Base-by-base conservation (phyloP, 306 rosid genomes). In the Cicer bijugum region DNA sequence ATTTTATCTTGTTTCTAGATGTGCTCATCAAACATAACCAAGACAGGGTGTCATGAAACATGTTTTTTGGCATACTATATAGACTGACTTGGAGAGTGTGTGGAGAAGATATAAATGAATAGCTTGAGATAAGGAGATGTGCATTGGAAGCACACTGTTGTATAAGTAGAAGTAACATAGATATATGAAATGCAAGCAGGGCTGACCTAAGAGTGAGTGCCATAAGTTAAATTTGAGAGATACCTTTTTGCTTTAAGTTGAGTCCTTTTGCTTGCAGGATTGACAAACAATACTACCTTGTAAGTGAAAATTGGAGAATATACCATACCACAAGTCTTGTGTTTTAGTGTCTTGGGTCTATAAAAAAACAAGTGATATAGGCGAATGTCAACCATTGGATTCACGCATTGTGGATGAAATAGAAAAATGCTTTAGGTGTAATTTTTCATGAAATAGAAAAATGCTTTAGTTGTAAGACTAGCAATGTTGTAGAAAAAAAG, bases 341-440 rank as follows among this genome's bases (percentile, higher is more conserved):
- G 42, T 8, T 58, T 11, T 6, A 11, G 10, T 11, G 42, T 58
- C 17, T 58, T 33, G 15, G 42, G 40, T 14, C 14, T 12, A 58
- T 58, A 14, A 28, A 20, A 20, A 58, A 28, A 28, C 3, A 58
- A 5, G 42, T 28, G 15, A 28, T 58, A 12, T 1, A 28, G 64
- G 64, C 16, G 6, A 58, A 12, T 58, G 65, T 33, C 65, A 28
- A 10, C 65, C 65, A 58, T 23, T 5, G 42, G 64, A 58, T 58
- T 15, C 42, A 58, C 12, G 10, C 43, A 12, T 28, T 40, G 6
- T 58, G 42, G 43, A 6, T 58, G 42, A 28, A 33, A 58, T 58
- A 6, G 16, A 12, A 35, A 35, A 28, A 55, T 55, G 60, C 37
- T 19, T 17, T 55, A 8, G 63, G 63, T 11, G 39, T 23, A 23